Percentiles rank a stretch among this genome's conserved stretches.
phyloP scores from a whole-genome alignment of 208 protist species.

The Histomonas meleagridis region DNA sequence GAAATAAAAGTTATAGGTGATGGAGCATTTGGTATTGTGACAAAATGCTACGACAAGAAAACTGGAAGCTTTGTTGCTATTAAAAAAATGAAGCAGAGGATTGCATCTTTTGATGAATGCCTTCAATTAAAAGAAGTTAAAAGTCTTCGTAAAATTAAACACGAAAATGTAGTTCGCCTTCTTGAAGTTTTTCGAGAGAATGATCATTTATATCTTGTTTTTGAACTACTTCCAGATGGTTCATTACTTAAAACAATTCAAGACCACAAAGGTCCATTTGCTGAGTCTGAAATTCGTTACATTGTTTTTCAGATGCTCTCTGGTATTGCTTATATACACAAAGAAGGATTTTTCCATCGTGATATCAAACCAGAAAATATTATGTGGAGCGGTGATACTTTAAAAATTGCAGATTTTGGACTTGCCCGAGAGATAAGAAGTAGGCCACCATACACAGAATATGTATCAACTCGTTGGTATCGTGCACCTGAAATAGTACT shows the following conservation, averaged over 20 bases:
- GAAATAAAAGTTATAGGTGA: not conserved
- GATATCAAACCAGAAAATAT: slow-evolving; percentile 35
- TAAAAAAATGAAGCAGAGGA: slow-evolving; percentile 94
- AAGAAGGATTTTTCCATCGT: slow-evolving; percentile 10
- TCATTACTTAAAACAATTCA: not conserved
- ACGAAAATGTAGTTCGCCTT: slow-evolving; percentile 32
- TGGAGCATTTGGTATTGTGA: no score
- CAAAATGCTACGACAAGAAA: not conserved
- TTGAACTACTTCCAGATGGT: not conserved
- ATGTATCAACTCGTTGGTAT: slow-evolving; percentile 73
- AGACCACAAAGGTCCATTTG: not conserved
- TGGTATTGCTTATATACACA: not conserved
- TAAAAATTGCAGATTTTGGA: slow-evolving; percentile 83
- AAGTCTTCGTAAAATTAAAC: slow-evolving; percentile 4
- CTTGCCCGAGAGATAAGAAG: slow-evolving; percentile 67
- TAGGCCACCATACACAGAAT: slow-evolving; percentile 69
- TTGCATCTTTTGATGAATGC: slow-evolving; percentile 86
- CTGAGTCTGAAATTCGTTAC: not conserved
- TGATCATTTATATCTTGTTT: not conserved
- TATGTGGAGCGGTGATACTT: not conserved
- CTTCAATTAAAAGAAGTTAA: slow-evolving; percentile 77
- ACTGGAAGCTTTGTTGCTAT: slow-evolving; percentile 78
- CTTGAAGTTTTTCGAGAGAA: slow-evolving; percentile 8
- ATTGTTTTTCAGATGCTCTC: not conserved
- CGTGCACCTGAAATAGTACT: slow-evolving; percentile 69